These are phyloP conservation scores for Candida glaebosa DNA, from an alignment of 805 yeast species.

Conservation along the genomic window DNA sequence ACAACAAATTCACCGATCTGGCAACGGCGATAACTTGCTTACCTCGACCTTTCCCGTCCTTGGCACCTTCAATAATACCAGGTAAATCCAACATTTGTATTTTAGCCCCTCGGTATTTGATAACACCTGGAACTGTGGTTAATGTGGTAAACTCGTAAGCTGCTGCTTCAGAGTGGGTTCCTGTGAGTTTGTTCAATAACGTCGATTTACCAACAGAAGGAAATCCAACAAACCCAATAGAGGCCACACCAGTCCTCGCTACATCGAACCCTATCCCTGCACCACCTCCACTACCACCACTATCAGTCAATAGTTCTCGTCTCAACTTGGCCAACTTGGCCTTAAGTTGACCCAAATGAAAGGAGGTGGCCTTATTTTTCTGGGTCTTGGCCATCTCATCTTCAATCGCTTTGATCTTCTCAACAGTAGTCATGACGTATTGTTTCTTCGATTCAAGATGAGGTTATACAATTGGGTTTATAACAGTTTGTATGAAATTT, in stretches of 20 bases:
- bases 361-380: conserved; percentile 95
- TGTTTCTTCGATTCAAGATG: background rate
- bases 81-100: conserved; percentile 93
- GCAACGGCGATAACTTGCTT: conserved; percentile 98
- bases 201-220: conserved; percentile 96
- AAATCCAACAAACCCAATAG: conserved; percentile 97
- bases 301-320: conserved; percentile 74
- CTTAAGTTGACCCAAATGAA: conserved; percentile 94
- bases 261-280: conserved; percentile 96
- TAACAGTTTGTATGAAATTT: conserved; percentile 9
- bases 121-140: conserved; percentile 96
- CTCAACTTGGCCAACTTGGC: conserved; percentile 94
- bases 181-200: conserved; percentile 80
- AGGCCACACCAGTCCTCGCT: conserved; percentile 97
- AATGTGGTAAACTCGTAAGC: conserved; percentile 96
- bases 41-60: conserved; percentile 91
- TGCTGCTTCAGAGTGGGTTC: conserved; percentile 97
- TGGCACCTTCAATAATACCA: conserved; percentile 88
- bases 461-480: too few species aligned
- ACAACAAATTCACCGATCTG: conserved; percentile 91
- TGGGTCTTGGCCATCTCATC: conserved; percentile 98
- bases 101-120: conserved; percentile 94
- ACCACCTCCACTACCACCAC: conserved; percentile 76
- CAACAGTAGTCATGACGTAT: conserved; percentile 41
- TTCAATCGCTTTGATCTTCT: conserved; percentile 80